Evolutionary conservation across 2,329 filamentous ascomycete genomes (phyloP), one percentile per base, ranked within the genome.

Genomic region (Aspergillus sp.): DNA sequence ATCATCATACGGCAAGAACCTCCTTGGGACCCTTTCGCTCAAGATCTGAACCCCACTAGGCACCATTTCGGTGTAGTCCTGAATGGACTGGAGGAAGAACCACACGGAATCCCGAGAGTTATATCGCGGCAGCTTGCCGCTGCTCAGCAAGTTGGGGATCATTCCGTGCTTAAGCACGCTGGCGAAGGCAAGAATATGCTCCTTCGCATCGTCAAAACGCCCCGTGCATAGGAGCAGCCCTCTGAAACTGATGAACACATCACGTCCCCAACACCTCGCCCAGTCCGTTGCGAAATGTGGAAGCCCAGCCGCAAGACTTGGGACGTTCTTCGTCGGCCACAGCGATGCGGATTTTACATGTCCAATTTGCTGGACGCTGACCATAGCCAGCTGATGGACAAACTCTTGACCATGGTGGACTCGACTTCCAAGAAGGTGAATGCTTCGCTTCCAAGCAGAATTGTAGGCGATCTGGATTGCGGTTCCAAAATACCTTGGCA

Each of bases 81-180:
- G 91, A 30, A 96, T 89, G 43, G 83, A 83, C 57, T 98, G 91
- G 32, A 98, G 63, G 68, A 93, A 94, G 69, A 96, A 98, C 91
- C 91, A 98, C 26, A 95, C 77, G 0, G 91, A 94, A 60, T 98
- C 91, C 39, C 91, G 75, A 26, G 91, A 88, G 58, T 98, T 98
- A 67, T 96, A 98, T 15, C 91, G 75, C 3, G 91, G 91, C 11
- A 80, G 72, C 39, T 81, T 84, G 5, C 91, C 88, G 38, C 83
- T 85, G 43, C 86, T 81, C 10, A 98, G 70, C 13, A 98, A 71
- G 51, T 98, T 98, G 10, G 91, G 91, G 36, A 98, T 88, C 86
- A 96, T 93, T 31, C 91, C 91, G 49, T 98, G 91, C 68, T 98
- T 98, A 45, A 98, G 66, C 8, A 98, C 88, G 55, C 86, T 94